A percentile compares a stretch with the other conserved stretches of the same genome.
These are phyloP conservation scores for Beta corolliflora DNA, from an alignment of 179 eudicot genomes.

Conservation along the genomic window DNA sequence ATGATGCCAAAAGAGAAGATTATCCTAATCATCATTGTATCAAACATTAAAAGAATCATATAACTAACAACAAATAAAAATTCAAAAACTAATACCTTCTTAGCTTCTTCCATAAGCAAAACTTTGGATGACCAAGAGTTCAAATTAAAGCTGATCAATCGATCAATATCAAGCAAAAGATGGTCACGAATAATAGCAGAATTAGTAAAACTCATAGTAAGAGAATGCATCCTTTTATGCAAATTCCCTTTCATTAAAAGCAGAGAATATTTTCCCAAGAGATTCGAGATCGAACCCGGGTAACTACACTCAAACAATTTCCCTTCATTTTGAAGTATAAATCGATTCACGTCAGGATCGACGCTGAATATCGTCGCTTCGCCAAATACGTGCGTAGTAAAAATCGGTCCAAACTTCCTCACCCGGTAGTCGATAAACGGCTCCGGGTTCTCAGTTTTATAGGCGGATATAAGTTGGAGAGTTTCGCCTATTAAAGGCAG, in stretches of 20 bases:
- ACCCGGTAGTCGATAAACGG: conserved; percentile 83
- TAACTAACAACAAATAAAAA: too few relatives aligned
- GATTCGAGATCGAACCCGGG: conserved; percentile 73
- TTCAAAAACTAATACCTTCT: conserved; percentile 50
- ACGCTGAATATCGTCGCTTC: conserved; percentile 82
- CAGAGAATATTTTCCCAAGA: conserved; percentile 74
- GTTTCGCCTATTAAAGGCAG: conserved; percentile 92
- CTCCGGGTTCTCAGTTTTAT: conserved; percentile 87
- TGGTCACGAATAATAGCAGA: conserved; percentile 67
- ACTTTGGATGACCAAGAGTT: conserved; percentile 67
- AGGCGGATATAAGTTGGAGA: conserved; percentile 84
- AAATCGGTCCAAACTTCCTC: conserved; percentile 58
- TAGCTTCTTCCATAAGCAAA: conserved; percentile 88
- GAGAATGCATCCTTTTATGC: conserved; percentile 86
- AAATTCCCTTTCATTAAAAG: conserved; percentile 78
- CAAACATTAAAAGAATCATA: background rate
- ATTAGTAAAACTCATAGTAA: conserved; percentile 85
- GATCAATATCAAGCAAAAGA: conserved; percentile 73
- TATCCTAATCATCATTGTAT: background rate
- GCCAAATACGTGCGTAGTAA: conserved; percentile 85
- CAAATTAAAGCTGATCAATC: conserved; percentile 63
- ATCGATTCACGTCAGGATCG: conserved; percentile 79
- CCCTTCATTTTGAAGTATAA: conserved; percentile 82
- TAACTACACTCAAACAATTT: conserved; percentile 82
- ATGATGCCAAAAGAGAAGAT: too few relatives aligned